These are phyloP conservation scores for Lobosporangium transversale DNA, from an alignment of 192 early-diverging fungal genomes.

Conservation along the genomic window DNA sequence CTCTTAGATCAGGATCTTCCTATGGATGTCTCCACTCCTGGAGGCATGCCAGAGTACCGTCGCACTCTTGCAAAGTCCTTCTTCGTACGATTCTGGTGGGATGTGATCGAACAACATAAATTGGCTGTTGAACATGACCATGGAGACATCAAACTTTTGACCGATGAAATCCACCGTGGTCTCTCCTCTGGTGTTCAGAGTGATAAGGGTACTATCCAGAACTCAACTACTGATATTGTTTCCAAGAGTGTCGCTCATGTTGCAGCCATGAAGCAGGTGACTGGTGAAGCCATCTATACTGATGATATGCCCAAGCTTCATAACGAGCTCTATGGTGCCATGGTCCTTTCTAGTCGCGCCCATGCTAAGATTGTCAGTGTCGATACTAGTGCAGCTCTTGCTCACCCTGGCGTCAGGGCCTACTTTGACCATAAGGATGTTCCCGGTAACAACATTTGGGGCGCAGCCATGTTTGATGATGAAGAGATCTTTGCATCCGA, in stretches of 20 bases:
- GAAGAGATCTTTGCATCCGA: conserved; percentile 85
- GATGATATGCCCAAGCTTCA: conserved; percentile 82
- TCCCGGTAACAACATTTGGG: conserved; percentile 68
- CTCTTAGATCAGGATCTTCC: conserved; percentile 52
- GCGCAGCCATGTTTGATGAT: conserved; percentile 69
- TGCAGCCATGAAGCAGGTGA: conserved; percentile 84
- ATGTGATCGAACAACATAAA: conserved; percentile 51
- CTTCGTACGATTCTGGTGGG: conserved; percentile 75
- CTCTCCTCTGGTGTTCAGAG: conserved; percentile 56
- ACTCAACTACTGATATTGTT: conserved; percentile 38
- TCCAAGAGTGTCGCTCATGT: conserved; percentile 69
- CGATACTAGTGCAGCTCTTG: conserved; percentile 69
- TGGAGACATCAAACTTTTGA: conserved; percentile 47
- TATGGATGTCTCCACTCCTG: conserved; percentile 63
- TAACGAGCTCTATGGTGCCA: conserved; percentile 74
- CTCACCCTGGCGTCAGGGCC: conserved; percentile 68
- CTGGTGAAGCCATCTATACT: conserved; percentile 83
- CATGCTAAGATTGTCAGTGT: conserved; percentile 76
- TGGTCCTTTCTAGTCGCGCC: conserved; percentile 73
- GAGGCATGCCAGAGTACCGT: conserved; percentile 79
- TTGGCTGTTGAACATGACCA: conserved; percentile 35
- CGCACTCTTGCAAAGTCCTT: conserved; percentile 68
- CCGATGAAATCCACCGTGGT: conserved; percentile 56
- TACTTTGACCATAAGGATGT: conserved; percentile 78
- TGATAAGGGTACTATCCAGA: conserved; percentile 60